Percentiles rank a stretch among this genome's conserved stretches.
These are phyloP conservation scores for Eucalyptus erythrocorys DNA, from an alignment of 345 rosid species.

Conservation along the genomic window DNA sequence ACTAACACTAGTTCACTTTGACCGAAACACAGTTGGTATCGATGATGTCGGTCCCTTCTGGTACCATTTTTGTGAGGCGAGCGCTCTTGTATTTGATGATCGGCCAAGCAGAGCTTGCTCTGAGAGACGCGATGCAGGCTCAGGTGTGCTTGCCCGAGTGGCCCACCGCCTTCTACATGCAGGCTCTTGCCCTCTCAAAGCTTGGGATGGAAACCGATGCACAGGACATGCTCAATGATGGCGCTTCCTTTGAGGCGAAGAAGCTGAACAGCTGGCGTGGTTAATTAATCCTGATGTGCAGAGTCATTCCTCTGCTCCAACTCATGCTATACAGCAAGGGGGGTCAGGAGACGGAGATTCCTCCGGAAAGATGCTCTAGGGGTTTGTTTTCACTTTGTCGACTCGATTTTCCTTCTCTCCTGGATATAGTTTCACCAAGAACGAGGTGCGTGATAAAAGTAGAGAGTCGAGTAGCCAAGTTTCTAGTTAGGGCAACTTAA, in stretches of 20 bases:
- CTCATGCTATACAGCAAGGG: background rate
- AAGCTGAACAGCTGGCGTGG: slow-evolving; percentile 75
- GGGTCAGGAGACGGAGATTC: background rate
- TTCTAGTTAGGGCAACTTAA: background rate
- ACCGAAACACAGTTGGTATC: slow-evolving; percentile 39
- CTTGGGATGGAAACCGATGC: slow-evolving; percentile 98
- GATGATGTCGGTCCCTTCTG: slow-evolving; percentile 83
- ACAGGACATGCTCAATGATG: slow-evolving; percentile 96
- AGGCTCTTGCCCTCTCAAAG: slow-evolving; percentile 91
- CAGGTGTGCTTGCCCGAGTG: slow-evolving; percentile 93
- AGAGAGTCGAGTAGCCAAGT: background rate
- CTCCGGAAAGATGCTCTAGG: background rate
- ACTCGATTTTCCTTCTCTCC: background rate
- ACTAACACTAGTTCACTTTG: background rate
- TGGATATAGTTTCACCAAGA: background rate
- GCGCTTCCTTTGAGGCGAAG: slow-evolving; percentile 82
- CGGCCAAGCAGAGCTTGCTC: slow-evolving; percentile 76
- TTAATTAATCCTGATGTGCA: background rate
- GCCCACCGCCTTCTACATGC: slow-evolving; percentile 97
- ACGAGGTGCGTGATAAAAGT: background rate
- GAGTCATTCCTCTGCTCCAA: background rate
- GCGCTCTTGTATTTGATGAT: slow-evolving; percentile 72
- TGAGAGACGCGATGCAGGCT: slow-evolving; percentile 99
- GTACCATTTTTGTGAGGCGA: slow-evolving; percentile 65
- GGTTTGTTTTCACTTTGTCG: background rate